Conservation (phyloP, 306 rosid species). For the Cicer bijugum region DNA sequence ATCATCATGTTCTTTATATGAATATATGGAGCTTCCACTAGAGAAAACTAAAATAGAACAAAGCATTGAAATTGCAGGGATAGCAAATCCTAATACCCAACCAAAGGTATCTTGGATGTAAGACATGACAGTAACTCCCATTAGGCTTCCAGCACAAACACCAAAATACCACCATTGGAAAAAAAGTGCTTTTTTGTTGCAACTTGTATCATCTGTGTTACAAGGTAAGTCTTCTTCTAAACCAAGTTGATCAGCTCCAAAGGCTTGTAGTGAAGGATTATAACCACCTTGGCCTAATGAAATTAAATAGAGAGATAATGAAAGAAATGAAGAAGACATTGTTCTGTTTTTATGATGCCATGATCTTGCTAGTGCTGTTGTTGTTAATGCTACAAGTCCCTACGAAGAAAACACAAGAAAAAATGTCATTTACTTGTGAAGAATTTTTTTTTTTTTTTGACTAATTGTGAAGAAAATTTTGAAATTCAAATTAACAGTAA, state of each 20-base stretch:
- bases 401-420: constrained; percentile 38
- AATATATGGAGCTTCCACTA: constrained; percentile 69
- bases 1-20: constrained; percentile 52
- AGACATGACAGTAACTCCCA: constrained; percentile 89
- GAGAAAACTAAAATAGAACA: constrained; percentile 61
- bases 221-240: constrained; percentile 70
- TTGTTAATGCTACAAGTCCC: constrained; percentile 89
- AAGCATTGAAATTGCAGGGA: constrained; percentile 77
- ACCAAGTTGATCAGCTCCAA: constrained; percentile 88
- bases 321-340: constrained; percentile 66
- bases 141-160: constrained; percentile 76
- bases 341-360: constrained; percentile 58
- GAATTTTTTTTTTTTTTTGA: no score
- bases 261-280: constrained; percentile 92
- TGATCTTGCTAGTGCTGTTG: constrained; percentile 67
- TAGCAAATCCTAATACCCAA: constrained; percentile 87
- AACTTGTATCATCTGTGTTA: constrained; percentile 56
- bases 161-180: constrained; percentile 96
- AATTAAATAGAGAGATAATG: constrained; percentile 73
- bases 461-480: not conserved
- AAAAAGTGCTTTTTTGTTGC: constrained; percentile 60
- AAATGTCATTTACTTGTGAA: not conserved
- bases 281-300: constrained; percentile 92
- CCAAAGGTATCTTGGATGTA: constrained; percentile 92
- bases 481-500: constrained; percentile 14